These are phyloP conservation scores for Ceratobasidium sp. DNA, from an alignment of 1,284 basidiomycete genomes.

Conservation along the genomic window DNA sequence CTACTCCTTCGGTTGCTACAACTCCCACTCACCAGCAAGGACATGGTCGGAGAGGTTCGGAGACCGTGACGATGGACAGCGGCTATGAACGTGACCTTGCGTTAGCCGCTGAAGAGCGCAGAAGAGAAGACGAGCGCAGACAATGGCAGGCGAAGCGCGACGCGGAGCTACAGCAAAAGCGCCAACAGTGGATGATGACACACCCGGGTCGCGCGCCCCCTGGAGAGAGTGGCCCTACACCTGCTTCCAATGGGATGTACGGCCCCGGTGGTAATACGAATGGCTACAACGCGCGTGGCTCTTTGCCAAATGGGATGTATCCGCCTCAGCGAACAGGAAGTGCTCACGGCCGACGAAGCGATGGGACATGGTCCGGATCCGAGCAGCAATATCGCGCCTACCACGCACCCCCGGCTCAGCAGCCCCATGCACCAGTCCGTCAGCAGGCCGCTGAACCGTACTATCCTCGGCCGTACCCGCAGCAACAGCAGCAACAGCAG, in stretches of 20 bases:
- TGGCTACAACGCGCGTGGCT: neutral
- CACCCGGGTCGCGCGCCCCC: conserved; percentile 5
- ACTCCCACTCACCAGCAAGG: neutral
- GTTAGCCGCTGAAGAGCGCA: conserved; percentile 21
- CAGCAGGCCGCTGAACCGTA: conserved; percentile 7
- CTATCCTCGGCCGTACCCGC: conserved; percentile 12
- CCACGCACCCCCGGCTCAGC: neutral
- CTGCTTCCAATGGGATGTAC: conserved; percentile 2
- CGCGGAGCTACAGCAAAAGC: conserved; percentile 18
- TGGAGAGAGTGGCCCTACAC: neutral
- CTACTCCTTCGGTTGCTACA: neutral
- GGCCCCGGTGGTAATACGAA: neutral
- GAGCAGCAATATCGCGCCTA: conserved; percentile 4
- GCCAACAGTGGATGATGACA: conserved; percentile 14
- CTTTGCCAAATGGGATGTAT: neutral
- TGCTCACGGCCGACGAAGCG: conserved; percentile 8
- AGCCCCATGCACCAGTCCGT: conserved; percentile 24
- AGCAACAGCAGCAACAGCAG: conserved; percentile 5
- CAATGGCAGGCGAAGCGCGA: conserved; percentile 7
- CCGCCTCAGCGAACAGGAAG: conserved; percentile 11
- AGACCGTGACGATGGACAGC: conserved; percentile 12
- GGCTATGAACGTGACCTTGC: conserved; percentile 20
- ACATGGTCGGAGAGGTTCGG: conserved; percentile 13
- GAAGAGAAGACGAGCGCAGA: conserved; percentile 21
- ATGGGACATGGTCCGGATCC: neutral